Evolutionary conservation across 1,139 yeast species (phyloP).

Genomic region (Torulaspora globosa): DNA sequence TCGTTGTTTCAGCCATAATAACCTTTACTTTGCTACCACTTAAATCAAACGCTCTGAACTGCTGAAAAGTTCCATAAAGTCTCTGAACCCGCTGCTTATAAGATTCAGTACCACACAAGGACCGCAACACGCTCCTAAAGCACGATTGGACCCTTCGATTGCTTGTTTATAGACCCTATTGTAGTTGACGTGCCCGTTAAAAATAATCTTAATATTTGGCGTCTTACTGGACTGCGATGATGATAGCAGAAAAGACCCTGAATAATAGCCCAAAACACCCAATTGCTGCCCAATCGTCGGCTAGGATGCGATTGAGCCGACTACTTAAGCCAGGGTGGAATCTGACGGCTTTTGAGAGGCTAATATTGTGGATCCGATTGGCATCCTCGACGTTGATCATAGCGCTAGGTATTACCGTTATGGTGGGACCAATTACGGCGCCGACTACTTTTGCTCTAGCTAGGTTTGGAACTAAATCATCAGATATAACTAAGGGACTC

Average conservation of each 20-base stretch:
- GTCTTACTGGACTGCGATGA: not conserved
- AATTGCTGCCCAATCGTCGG: not conserved
- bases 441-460: slow-evolving; percentile 28
- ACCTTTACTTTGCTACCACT: not conserved
- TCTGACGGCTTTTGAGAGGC: slow-evolving; percentile 26
- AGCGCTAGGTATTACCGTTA: slow-evolving; percentile 20
- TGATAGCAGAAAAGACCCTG: not conserved
- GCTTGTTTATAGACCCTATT: not conserved
- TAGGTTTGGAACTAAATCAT: slow-evolving; percentile 25
- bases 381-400: slow-evolving; percentile 23
- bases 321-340: slow-evolving; percentile 16
- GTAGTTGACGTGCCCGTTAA: slow-evolving; percentile 1
- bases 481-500: slow-evolving; percentile 30
- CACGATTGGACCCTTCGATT: not conserved
- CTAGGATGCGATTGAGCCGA: slow-evolving; percentile 11
- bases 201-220: not conserved
- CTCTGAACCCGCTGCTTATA: not conserved
- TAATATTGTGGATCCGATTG: slow-evolving; percentile 25
- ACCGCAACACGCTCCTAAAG: not conserved
- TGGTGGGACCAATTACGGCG: slow-evolving; percentile 22
- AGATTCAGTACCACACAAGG: not conserved
- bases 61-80: not conserved
- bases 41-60: not conserved
- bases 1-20: slow-evolving; percentile 27
- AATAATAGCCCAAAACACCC: not conserved